These are phyloP conservation scores for Acrocalymma vagum DNA, from an alignment of 2,329 filamentous ascomycete species.

Conservation along the genomic window DNA sequence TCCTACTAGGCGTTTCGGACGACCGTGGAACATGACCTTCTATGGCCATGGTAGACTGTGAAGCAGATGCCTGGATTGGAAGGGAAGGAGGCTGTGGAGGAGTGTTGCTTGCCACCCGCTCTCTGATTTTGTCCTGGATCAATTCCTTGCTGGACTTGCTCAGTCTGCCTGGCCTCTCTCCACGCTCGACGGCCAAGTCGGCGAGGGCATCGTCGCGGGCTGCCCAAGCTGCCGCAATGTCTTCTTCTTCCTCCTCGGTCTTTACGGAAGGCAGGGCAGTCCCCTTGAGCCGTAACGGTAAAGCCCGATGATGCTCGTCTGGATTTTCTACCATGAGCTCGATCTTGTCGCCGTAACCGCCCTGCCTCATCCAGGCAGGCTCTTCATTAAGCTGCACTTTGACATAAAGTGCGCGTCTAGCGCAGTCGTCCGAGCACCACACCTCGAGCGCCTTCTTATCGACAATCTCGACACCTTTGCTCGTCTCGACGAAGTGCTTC, in stretches of 20 bases:
- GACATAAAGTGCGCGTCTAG: conserved; percentile 81
- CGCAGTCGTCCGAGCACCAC: conserved; percentile 87
- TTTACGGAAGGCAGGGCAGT: conserved; percentile 9
- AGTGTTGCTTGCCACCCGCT: conserved; percentile 28
- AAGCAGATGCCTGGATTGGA: conserved; percentile 14
- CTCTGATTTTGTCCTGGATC: conserved; percentile 40
- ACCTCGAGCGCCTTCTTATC: conserved; percentile 76
- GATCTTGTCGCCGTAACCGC: conserved; percentile 49
- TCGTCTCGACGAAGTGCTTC: conserved; percentile 73
- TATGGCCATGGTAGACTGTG: conserved; percentile 43
- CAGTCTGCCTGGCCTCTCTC: conserved; percentile 46
- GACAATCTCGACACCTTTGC: conserved; percentile 69
- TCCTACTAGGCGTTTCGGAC: conserved; percentile 18
- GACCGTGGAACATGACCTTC: conserved; percentile 46
- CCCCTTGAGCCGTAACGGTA: conserved; percentile 40
- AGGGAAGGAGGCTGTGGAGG: conserved; percentile 37
- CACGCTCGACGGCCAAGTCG: conserved; percentile 55
- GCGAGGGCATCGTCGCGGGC: conserved; percentile 43
- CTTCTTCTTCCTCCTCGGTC: conserved; percentile 39
- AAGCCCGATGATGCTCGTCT: conserved; percentile 31
- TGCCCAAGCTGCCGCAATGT: conserved; percentile 41
- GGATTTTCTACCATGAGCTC: conserved; percentile 50
- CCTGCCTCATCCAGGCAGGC: conserved; percentile 82
- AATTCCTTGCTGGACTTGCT: conserved; percentile 42
- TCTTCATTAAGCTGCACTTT: conserved; percentile 88